Base-by-base conservation (phyloP, 129 eudicot genomes). In the Arctium lappa region DNA sequence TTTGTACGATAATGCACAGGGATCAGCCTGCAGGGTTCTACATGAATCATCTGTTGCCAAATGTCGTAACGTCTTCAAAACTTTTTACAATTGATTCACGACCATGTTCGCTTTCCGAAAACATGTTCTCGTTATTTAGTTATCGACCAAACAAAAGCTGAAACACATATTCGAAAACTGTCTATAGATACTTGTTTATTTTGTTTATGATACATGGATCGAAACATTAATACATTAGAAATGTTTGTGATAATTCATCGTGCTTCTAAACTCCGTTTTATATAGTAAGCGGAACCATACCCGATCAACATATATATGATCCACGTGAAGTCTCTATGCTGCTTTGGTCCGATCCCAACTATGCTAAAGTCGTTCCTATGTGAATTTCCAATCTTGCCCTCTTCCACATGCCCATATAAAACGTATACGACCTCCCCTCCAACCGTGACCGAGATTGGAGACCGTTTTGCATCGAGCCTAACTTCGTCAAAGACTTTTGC, bases 401-500 rank as follows among this genome's bases (percentile, higher is more conserved):
- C 95, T 10, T 80, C 76, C 29, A 83, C 84, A 71, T 89, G 80
- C 75, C 97, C 93, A 77, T 93, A 93, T 68, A 91, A 85, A 86
- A 91, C 93, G 39, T 90, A 90, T 8, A 90, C 90, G 3, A 77
- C 79, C 73, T 82, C 93, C 29, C 88, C 93, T 32, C 93, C 94
- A 5, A 91, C 89, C 0, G 85, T 76, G 74, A 89, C 93, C 1
- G 90, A 84, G 5, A 86, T 89, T 0, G 97, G 92, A 33, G 82
- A 89, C 82, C 83, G 72, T 15, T 88, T 86, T 18, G 73, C 86
- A n/a, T 92, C 89, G 1, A 94, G 95, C 80, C 87, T 82, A 80
- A 90, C 85, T 83, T 91, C 90, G 87, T 90, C 93, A 82, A 84
- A 87, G 44, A 94, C 91, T 39, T 48, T 88, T 0, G 89, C 98